Evolutionary conservation across 371 early-diverging fungal genomes (phyloP), one percentile per base, ranked within the genome.

Genomic region (Furculomyces boomerangus): DNA sequence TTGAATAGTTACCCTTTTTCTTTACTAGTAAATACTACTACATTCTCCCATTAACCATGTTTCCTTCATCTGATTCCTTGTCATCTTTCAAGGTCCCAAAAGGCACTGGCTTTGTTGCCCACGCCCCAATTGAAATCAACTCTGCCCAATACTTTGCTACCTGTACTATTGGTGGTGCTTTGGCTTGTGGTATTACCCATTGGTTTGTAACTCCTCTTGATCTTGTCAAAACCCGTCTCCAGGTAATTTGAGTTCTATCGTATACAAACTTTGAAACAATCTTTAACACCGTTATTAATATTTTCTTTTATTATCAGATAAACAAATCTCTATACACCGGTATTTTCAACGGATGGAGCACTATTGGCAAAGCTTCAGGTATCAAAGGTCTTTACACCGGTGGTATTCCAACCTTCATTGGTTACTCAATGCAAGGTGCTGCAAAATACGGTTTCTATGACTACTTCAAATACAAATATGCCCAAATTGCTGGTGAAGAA

Each of bases 401-500:
- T 39, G 74, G 78, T 28, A 77, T 74, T 24, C 89, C 91, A 27
- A 90, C 91, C 30, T 68, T 80, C 45, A 63, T 83, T 37, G 91
- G 91, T n/a, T 90, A 90, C 73, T 85, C 81, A 55, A 62, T 83
- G 44, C 91, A 90, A 72, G 91, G 91, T 50, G 75, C 77, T 60
- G 79, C 81, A 71, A 90, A 90, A 74, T 90, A 81, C 67, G 91
- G 91, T 41, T 75, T 81, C 57, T 87, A 87, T 68, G 91, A 90
- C 68, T 74, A 78, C 57, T 86, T 83, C 71, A 85, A 89, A 69
- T 75, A 82, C 71, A 68, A 71, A 55, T 82, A 78, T 62, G 60
- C 77, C 50, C 71, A 74, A 31, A 8, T 74, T 2, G 75, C 71
- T 24, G 90, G 90, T 54, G 80, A 78, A 55, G 83, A 88, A 67